phyloP scores from a whole-genome alignment of 768 basidiomycete genomes.

The Tremella fuciformis region DNA sequence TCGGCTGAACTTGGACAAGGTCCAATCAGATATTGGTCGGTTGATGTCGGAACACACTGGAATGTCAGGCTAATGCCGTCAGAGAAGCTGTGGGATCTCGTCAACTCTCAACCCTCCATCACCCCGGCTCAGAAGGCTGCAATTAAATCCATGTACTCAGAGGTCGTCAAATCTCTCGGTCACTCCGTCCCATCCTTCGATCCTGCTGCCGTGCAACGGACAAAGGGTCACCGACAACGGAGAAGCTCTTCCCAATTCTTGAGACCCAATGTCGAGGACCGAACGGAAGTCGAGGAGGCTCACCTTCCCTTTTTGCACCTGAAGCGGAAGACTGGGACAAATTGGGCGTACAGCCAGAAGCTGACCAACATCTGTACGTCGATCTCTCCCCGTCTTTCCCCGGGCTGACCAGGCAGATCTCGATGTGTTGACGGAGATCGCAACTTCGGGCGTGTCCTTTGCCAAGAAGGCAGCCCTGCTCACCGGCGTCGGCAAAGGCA shows the following conservation, averaged over 20 bases:
- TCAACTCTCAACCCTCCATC: conserved; percentile 95
- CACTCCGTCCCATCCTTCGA: conserved; percentile 53
- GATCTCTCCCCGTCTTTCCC: background rate
- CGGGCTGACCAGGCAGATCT: conserved; percentile 62
- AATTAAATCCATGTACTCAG: conserved; percentile 74
- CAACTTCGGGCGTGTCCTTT: conserved; percentile 96
- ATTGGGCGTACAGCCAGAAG: conserved; percentile 97
- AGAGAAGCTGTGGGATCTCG: conserved; percentile 92
- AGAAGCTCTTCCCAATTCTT: conserved; percentile 96
- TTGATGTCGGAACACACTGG: background rate
- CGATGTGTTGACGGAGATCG: conserved; percentile 95
- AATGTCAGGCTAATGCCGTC: background rate
- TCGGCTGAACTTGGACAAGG: conserved; percentile 90
- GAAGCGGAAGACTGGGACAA: conserved; percentile 90
- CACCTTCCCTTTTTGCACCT: conserved; percentile 92
- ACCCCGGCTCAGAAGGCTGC: conserved; percentile 82
- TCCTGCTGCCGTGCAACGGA: conserved; percentile 25
- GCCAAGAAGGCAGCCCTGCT: conserved; percentile 98
- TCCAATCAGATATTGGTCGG: conserved; percentile 79
- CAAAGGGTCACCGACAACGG: conserved; percentile 55
- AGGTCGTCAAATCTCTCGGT: conserved; percentile 87
- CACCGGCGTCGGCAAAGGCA: conserved; percentile 96
- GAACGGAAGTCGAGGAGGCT: conserved; percentile 72
- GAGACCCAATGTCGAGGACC: conserved; percentile 69
- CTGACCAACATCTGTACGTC: conserved; percentile 66